Percentiles rank a stretch among this genome's conserved stretches.
Conservation (phyloP, 495 filamentous ascomycete genomes). For the Gamarada debralockiae region DNA sequence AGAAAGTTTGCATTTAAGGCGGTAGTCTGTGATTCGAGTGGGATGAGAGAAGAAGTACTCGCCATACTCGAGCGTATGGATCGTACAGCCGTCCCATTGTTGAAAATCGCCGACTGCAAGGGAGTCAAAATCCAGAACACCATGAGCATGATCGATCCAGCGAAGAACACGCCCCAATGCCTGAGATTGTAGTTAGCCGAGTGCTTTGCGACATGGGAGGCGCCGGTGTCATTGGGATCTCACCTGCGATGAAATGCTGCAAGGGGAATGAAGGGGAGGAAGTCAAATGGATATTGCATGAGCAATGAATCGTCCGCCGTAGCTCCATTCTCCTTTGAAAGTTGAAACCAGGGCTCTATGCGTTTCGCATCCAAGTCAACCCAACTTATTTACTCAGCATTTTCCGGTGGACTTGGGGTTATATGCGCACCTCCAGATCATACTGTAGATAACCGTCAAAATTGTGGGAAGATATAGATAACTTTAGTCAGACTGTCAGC, state of each 20-base stretch:
- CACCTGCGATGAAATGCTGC: conserved; percentile 34
- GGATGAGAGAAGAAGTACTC: conserved; percentile 19
- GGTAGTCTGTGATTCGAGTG: conserved; percentile 23
- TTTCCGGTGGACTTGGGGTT: not conserved
- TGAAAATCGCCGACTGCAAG: conserved; percentile 36
- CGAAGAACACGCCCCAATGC: conserved; percentile 39
- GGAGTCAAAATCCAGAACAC: conserved; percentile 44
- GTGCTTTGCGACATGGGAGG: not conserved
- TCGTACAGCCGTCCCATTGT: conserved; percentile 15
- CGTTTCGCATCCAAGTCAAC: conserved; percentile 43
- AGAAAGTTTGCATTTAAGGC: conserved; percentile 27
- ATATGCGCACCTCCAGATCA: conserved; percentile 32
- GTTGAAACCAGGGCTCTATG: conserved; percentile 43
- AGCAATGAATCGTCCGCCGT: conserved; percentile 34
- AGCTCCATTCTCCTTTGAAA: conserved; percentile 37
- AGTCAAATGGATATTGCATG: conserved; percentile 46
- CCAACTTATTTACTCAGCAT: conserved; percentile 20
- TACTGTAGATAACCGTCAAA: conserved; percentile 38
- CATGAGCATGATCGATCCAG: conserved; percentile 33
- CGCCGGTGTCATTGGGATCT: conserved; percentile 4
- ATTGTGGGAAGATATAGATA: conserved; percentile 39
- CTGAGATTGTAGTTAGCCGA: conserved; percentile 18
- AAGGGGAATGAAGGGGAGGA: conserved; percentile 42
- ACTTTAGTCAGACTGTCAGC: not conserved
- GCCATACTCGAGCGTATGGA: conserved; percentile 6